Base-by-base conservation (phyloP, 805 yeast species). In the Kregervanrija delftensis region DNA sequence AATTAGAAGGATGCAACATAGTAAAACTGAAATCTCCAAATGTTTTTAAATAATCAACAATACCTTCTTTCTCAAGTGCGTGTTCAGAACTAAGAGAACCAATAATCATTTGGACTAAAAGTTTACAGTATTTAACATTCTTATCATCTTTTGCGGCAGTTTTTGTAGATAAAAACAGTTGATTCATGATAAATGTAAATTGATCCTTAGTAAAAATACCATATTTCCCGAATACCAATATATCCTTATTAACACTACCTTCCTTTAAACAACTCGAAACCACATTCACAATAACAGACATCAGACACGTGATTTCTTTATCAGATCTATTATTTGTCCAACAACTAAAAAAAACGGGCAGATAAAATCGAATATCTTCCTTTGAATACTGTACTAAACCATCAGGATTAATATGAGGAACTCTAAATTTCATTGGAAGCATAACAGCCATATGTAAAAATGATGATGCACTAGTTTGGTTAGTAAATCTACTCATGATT, bases 1-100 rank as follows among this genome's bases (percentile, higher is more conserved):
- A 63, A 60, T 90, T 90, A 0, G 98, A 89, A 6, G 99, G 99
- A 61, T 93, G 97, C 3, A 81, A 81, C 63, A 83, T 86, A 14
- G 96, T 86, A 49, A 77, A 83, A 5, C 89, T 68, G 0, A 95
- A 79, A 43, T 79, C 79, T n/a, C 84, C 53, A 28, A 86, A 66
- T 0, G 78, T 71, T 16, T 68, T 67, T 5, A 90, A 55, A 40
- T 73, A 67, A 13, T 70, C 76, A 52, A 83, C 59, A 16, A 81
- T 69, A 5, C 80, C 79, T 14, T 59, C 68, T 2, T 58, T 46
- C 2, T 62, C 72, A 11, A 65, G 52, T 1, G 71, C 67, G 33
- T 59, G 53, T 4, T 71, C 63, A 0, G 86, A 83, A 14, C 73
- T 72, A 4, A 90, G 62, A 0, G 91, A 82, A 57, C 73, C 80